These are phyloP conservation scores for Neobulgaria alba DNA, from an alignment of 2,329 filamentous ascomycete genomes.

Conservation along the genomic window DNA sequence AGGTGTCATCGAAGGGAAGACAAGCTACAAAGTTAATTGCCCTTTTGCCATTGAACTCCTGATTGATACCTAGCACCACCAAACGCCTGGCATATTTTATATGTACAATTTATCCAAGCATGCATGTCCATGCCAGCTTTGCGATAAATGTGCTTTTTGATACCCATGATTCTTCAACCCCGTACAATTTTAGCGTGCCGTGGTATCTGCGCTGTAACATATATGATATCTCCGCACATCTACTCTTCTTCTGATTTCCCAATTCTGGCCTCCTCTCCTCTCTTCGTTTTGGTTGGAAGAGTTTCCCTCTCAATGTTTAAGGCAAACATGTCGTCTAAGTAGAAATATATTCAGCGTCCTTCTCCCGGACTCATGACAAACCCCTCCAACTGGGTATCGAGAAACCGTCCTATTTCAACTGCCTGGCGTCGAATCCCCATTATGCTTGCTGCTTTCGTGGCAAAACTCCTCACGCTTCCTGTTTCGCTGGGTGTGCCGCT, in stretches of 20 bases:
- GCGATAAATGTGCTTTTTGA: neutral
- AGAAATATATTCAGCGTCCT: constrained; percentile 12
- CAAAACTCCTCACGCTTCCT: constrained; percentile 27
- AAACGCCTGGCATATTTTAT: constrained; percentile 5
- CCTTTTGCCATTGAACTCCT: constrained; percentile 1
- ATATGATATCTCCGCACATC: neutral
- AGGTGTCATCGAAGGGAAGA: no score
- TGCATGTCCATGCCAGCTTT: neutral
- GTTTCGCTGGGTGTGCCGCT: constrained; percentile 27
- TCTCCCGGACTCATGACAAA: constrained; percentile 23
- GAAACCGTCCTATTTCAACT: constrained; percentile 49
- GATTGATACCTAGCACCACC: constrained; percentile 5
- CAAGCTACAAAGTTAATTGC: no score
- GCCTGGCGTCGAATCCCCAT: constrained; percentile 46
- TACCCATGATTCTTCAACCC: neutral
- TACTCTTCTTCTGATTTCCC: neutral
- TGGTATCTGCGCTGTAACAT: neutral
- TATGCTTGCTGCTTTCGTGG: constrained; percentile 36
- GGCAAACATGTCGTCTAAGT: neutral
- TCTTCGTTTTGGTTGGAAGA: neutral
- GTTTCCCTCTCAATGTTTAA: neutral
- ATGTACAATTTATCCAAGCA: neutral
- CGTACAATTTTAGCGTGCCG: neutral
- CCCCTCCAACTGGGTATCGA: constrained; percentile 50
- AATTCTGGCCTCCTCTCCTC: neutral